Evolutionary conservation across 208 protist genomes (phyloP).

Genomic region (Porcisia hertigi): DNA sequence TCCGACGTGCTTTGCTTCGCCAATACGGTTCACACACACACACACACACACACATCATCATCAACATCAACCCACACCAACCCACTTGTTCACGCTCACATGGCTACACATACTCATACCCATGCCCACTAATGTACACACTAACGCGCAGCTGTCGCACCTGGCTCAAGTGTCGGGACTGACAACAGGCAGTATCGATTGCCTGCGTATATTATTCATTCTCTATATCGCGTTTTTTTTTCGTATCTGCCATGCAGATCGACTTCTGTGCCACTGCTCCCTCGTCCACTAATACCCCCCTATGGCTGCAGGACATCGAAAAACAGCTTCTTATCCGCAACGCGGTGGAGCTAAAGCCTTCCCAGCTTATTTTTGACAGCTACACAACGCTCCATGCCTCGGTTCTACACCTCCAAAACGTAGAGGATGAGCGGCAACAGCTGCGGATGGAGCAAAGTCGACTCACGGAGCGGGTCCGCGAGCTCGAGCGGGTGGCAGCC

Average conservation of each 20-base stretch:
- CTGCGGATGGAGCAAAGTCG: constrained; percentile 37
- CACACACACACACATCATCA: background rate
- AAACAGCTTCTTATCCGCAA: constrained; percentile 57
- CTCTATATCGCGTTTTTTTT: background rate
- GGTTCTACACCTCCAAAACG: constrained; percentile 36
- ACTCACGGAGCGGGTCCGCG: constrained; percentile 46
- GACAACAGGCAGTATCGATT: background rate
- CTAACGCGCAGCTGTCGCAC: background rate
- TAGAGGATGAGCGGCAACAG: constrained; percentile 37
- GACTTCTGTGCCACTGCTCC: background rate
- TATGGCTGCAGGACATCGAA: constrained; percentile 43
- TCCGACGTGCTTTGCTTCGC: background rate
- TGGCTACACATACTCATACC: background rate
- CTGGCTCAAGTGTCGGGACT: background rate
- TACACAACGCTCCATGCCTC: constrained; percentile 43
- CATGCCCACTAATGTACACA: too few species aligned
- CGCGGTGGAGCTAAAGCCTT: constrained; percentile 49
- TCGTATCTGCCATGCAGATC: constrained; percentile 13
- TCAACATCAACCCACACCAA: too few species aligned
- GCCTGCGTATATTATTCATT: background rate
- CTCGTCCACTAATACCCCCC: background rate
- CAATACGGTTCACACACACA: background rate
- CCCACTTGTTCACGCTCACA: too few species aligned
- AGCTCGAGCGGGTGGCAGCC: constrained; percentile 48
- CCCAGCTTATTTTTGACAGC: constrained; percentile 44